Percentiles rank a stretch among this genome's conserved stretches.
These are phyloP conservation scores for Nephelium lappaceum DNA, from an alignment of 345 rosid species.

Conservation along the genomic window DNA sequence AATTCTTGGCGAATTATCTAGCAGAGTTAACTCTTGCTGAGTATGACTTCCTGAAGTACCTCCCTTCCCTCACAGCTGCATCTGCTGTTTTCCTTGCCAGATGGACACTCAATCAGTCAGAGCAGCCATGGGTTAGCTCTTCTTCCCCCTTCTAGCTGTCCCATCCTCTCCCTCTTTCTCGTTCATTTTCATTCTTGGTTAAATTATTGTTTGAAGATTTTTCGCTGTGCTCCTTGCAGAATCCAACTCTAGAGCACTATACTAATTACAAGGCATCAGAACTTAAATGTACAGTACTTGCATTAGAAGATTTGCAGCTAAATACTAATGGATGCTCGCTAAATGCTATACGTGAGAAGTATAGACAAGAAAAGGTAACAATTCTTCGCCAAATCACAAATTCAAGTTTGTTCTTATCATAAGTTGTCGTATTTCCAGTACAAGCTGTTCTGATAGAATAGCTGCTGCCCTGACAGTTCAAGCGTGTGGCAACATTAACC, in stretches of 20 bases:
- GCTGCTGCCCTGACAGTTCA: constrained; percentile 58
- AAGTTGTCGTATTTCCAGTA: not conserved
- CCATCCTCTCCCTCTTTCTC: not conserved
- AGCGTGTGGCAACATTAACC: constrained; percentile 65
- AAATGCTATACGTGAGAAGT: constrained; percentile 72
- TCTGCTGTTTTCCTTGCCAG: constrained; percentile 88
- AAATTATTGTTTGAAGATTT: constrained; percentile 4
- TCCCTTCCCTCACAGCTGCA: constrained; percentile 85
- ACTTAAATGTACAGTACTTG: constrained; percentile 68
- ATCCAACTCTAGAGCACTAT: constrained; percentile 85
- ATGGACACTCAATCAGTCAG: constrained; percentile 84
- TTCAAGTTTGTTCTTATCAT: not conserved
- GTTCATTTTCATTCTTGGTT: not conserved
- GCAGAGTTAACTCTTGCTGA: constrained; percentile 86
- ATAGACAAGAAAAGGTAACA: constrained; percentile 73
- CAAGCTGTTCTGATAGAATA: not conserved
- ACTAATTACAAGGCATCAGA: constrained; percentile 63
- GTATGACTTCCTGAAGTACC: constrained; percentile 68
- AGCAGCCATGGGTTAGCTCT: constrained; percentile 87
- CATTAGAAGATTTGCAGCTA: constrained; percentile 77
- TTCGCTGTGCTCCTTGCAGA: constrained; percentile 43
- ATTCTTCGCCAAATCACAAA: not conserved
- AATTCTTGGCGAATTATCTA: constrained; percentile 79
- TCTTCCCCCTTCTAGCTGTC: constrained; percentile 1
- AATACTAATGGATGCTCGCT: constrained; percentile 62